Evolutionary conservation across 768 basidiomycete genomes (phyloP).

Genomic region (Agrocybe pediades): DNA sequence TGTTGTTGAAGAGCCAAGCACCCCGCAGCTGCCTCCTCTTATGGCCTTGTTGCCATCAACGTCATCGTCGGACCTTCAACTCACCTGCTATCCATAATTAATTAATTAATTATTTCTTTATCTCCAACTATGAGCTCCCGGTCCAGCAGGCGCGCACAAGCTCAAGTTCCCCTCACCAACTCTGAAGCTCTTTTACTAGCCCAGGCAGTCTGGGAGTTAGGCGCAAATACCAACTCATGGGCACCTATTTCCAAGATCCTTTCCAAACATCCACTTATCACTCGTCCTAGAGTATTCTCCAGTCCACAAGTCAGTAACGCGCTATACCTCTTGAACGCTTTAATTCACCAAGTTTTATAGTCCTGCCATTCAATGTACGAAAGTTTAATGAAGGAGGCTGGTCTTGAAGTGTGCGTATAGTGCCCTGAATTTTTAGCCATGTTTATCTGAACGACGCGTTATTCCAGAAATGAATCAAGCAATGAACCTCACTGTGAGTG

Average conservation of each 20-base stretch:
- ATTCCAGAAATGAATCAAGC: constrained; percentile 50
- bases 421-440: constrained; percentile 6
- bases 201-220: constrained; percentile 85
- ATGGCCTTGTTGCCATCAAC: constrained; percentile 14
- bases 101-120: constrained; percentile 14
- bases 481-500: constrained; percentile 53
- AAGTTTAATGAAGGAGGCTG: constrained; percentile 68
- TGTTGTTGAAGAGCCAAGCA: constrained; percentile 18
- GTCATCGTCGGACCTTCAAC: constrained; percentile 24
- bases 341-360: constrained; percentile 35
- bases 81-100: background rate
- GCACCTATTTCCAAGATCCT: constrained; percentile 63
- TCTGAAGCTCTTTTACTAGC: constrained; percentile 81
- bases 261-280: constrained; percentile 68
- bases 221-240: constrained; percentile 61
- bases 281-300: constrained; percentile 65
- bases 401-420: constrained; percentile 57
- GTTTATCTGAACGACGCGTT: constrained; percentile 4
- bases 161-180: constrained; percentile 24
- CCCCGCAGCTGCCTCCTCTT: constrained; percentile 4
- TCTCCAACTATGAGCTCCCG: constrained; percentile 31
- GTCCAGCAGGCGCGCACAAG: constrained; percentile 26
- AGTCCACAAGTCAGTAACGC: constrained; percentile 58
- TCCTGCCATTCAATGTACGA: constrained; percentile 70
- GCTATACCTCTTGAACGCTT: constrained; percentile 6